Evolutionary conservation across 2,329 filamentous ascomycete genomes (phyloP).

Genomic region (Penicillium verrucosum): DNA sequence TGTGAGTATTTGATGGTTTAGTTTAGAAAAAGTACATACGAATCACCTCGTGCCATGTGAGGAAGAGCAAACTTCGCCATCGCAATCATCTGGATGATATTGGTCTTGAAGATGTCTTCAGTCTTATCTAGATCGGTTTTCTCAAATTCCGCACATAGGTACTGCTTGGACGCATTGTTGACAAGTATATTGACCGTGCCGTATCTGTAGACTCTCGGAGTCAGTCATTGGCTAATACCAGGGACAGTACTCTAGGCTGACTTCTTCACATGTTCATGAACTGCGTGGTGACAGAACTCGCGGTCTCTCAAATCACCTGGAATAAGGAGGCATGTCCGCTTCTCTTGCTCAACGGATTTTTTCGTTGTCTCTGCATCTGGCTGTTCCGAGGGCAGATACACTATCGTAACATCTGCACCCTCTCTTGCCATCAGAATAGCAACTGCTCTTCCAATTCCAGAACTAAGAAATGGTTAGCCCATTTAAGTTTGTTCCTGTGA

Average conservation of each 20-base stretch:
- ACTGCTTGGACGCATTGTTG: slow-evolving; percentile 59
- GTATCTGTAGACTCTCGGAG: slow-evolving; percentile 51
- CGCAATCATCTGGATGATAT: slow-evolving; percentile 59
- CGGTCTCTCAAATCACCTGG: slow-evolving; percentile 11
- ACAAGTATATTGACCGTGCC: slow-evolving; percentile 52
- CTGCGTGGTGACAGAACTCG: slow-evolving; percentile 45
- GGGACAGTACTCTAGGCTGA: slow-evolving; percentile 38
- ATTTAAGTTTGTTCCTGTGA: slow-evolving; percentile 57
- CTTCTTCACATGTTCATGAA: slow-evolving; percentile 54
- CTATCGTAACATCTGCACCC: slow-evolving; percentile 16
- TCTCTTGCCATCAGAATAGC: slow-evolving; percentile 16
- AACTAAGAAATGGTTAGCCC: slow-evolving; percentile 43
- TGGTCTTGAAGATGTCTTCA: slow-evolving; percentile 56
- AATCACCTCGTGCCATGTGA: slow-evolving; percentile 53
- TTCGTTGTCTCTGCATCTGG: slow-evolving; percentile 12
- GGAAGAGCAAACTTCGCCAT: slow-evolving; percentile 56
- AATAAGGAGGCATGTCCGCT: slow-evolving; percentile 8
- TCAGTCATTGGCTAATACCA: slow-evolving; percentile 29
- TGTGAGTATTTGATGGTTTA: not conserved
- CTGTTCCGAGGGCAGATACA: slow-evolving; percentile 12
- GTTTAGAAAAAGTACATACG: slow-evolving; percentile 30
- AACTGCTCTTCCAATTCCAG: slow-evolving; percentile 14
- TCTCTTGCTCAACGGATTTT: slow-evolving; percentile 7
- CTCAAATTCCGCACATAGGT: slow-evolving; percentile 51
- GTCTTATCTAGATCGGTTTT: slow-evolving; percentile 50